Base-by-base conservation (phyloP, 805 yeast species). In the Candida multigemmis region DNA sequence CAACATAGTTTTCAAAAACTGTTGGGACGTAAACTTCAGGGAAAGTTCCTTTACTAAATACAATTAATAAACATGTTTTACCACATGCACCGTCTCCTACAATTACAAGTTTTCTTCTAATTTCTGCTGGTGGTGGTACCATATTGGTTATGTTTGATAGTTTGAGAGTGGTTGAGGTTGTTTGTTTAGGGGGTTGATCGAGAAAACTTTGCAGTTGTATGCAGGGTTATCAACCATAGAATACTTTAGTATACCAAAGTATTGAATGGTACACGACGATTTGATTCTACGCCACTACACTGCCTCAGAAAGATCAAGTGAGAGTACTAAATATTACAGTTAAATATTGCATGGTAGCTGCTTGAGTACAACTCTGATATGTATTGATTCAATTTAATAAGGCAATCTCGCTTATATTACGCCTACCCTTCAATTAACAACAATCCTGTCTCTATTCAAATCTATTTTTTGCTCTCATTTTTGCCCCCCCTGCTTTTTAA, bases 31-130 rank as follows among this genome's bases (percentile, higher is more conserved):
- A 85, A 37, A 84, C 89, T 56, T 84, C 93, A 34, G 95, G 96
- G 85, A 86, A 41, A 77, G 83, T 49, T 85, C 94, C 63, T 79
- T 84, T 44, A 81, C 81, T 56, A 76, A 81, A 34, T 73, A 81
- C 65, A 38, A 86, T 85, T 56, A 85, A 69, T 45, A 85, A 65
- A 72, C 94, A 86, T 6, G 96, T 86, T 53, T 85, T 85, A 65
- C 96, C 96, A 68, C 95, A 86, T 32, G 94, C 94, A 74, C 96
- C 96, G 57, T 85, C 96, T 58, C 96, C 96, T 31, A 85, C 95
- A 50, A 86, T 83, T 55, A 86, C 96, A 50, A 85, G 71, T 62
- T 85, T 85, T 64, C 80, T 77, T 68, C 85, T 64, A 43, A 66
- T 58, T 48, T 67, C 70, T 41, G 74, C 71, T 39, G 66, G 59